Base-by-base conservation (phyloP, 1,139 yeast species). In the Candida neerlandica region DNA sequence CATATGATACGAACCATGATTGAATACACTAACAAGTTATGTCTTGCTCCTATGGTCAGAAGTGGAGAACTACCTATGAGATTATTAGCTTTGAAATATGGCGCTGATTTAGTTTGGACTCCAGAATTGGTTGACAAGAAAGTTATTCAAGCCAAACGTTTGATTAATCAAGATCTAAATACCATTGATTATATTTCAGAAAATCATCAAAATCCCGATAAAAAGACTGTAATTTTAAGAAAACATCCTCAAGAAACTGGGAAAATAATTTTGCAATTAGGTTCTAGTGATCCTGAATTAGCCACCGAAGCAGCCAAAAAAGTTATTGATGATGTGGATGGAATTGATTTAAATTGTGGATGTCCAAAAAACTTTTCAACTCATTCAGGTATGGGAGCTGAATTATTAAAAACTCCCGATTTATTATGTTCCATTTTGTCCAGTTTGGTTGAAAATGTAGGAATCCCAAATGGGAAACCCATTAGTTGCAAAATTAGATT, bases 371-470 rank as follows among this genome's bases (percentile, higher is more conserved):
- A 86, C 53, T 89, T 89, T 60, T 85, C 91, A 1, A 78, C 90
- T 2, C 97, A 91, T 65, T 79, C 95, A 0, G 99, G 99, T 1
- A 94, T 94, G 98, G 99, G 99, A 4, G 97, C 98, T 2, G 97
- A 96, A 0, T 73, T 94, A 44, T 73, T 94, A 51, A 73, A 80
- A 43, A 89, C 92, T 0, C 97, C 98, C 0, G 96, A 89, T 43
- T 69, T 80, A 43, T 73, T 94, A 30, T 87, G 85, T 58, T 76
- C 78, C 16, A 94, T 94, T 33, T 70, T 94, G 51, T 67, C 69
- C 2, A 78, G 79, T 12, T 71, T 94, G 48, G 97, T 94, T 1
- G 75, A 77, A 21, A 77, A 90, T 55, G 94, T 94, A 1, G 99
- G 99, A 5, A 75, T 69, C 51, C 96, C 96, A 3, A 68, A 81